These are phyloP conservation scores for Prototheca cutis DNA, from an alignment of 163 green algal species.

Conservation along the genomic window DNA sequence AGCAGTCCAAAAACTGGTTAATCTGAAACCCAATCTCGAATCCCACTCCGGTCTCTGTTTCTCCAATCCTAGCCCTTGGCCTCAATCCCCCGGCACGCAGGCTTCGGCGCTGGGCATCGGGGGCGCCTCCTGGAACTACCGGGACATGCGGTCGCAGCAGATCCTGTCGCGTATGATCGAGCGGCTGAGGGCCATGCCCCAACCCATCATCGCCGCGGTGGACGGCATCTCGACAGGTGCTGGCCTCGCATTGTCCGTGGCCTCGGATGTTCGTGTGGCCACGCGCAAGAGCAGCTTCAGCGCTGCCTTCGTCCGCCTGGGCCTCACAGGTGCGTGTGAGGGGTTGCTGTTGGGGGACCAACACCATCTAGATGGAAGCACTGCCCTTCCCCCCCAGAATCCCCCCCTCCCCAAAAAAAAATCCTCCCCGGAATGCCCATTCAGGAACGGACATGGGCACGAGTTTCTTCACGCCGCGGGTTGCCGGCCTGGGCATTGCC, in stretches of 20 bases:
- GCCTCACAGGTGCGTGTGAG: conserved; percentile 11
- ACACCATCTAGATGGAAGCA: too few species aligned
- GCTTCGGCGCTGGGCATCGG: conserved; percentile 11
- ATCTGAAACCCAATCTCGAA: background rate
- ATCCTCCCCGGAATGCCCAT: background rate
- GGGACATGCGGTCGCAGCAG: conserved; percentile 23
- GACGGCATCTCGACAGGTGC: conserved; percentile 15
- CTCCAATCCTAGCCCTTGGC: too few species aligned
- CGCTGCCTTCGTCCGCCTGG: conserved; percentile 24
- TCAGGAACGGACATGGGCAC: conserved; percentile 25
- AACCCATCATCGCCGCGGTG: conserved; percentile 18
- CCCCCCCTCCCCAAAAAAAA: too few species aligned
- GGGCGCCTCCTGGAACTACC: conserved; percentile 20
- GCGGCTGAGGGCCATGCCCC: conserved; percentile 14
- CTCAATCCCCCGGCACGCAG: too few species aligned
- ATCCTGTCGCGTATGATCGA: conserved; percentile 27
- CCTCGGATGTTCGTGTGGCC: conserved; percentile 18
- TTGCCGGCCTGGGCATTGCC: conserved; percentile 12
- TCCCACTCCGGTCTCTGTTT: too few species aligned
- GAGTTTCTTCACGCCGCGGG: conserved; percentile 19
- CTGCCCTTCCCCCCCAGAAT: too few species aligned
- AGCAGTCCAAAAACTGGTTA: too few species aligned
- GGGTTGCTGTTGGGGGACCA: too few species aligned
- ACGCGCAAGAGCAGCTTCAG: conserved; percentile 6
- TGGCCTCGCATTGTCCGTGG: conserved; percentile 20